Evolutionary conservation across 2,329 filamentous ascomycete species (phyloP).

Genomic region (Chaetomiaceae sp.): DNA sequence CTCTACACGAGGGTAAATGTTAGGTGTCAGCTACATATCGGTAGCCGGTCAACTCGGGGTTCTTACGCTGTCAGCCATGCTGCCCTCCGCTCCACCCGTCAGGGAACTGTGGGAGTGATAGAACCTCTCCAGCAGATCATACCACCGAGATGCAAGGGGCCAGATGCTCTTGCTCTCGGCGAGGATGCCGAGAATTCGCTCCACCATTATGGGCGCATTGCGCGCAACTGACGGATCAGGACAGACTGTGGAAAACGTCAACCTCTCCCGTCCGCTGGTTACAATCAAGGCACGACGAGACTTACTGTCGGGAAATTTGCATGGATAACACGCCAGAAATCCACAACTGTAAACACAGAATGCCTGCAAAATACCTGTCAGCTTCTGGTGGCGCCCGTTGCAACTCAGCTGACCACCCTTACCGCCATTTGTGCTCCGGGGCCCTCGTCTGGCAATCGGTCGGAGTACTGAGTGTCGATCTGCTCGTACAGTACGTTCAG

Average conservation of each 20-base stretch:
- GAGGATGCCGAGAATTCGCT: slow-evolving; percentile 40
- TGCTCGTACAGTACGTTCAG: slow-evolving; percentile 44
- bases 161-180: slow-evolving; percentile 45
- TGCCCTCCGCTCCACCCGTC: slow-evolving; percentile 36
- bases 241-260: slow-evolving; percentile 33
- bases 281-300: not conserved
- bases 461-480: slow-evolving; percentile 45
- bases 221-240: slow-evolving; percentile 35
- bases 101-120: slow-evolving; percentile 38
- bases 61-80: slow-evolving; percentile 46
- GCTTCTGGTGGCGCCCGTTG: not conserved
- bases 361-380: slow-evolving; percentile 26
- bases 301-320: slow-evolving; percentile 46
- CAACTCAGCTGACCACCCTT: slow-evolving; percentile 18
- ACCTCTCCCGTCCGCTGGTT: not conserved
- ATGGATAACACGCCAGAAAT: slow-evolving; percentile 45
- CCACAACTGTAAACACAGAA: slow-evolving; percentile 53
- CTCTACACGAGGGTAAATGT: slow-evolving; percentile 15
- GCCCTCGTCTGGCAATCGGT: slow-evolving; percentile 40
- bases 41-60: too few species aligned
- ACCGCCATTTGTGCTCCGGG: slow-evolving; percentile 49
- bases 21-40: not conserved
- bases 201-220: slow-evolving; percentile 41
- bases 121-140: slow-evolving; percentile 44
- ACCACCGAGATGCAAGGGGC: slow-evolving; percentile 48